A percentile compares a stretch with the other conserved stretches of the same genome.
These are phyloP conservation scores for Eimeria zaria DNA, from an alignment of 169 alveolate species.

Conservation along the genomic window DNA sequence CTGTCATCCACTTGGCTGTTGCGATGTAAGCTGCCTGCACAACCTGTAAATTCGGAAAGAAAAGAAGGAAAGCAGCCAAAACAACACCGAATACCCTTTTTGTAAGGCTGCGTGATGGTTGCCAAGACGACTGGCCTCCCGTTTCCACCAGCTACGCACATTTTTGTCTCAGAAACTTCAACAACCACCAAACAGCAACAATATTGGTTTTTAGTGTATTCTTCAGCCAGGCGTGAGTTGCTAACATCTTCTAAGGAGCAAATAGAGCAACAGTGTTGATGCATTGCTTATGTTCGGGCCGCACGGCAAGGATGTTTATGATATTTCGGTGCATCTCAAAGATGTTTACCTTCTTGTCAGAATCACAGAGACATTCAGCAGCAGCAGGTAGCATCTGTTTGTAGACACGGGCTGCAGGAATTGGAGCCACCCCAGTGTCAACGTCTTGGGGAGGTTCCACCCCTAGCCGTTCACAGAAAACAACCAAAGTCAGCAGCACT, in stretches of 20 bases:
- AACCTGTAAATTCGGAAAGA: neutral
- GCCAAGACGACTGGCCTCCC: neutral
- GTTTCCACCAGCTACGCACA: neutral
- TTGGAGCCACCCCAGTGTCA: neutral
- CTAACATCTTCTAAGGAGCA: neutral
- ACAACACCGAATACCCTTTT: neutral
- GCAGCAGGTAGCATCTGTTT: constrained; percentile 69
- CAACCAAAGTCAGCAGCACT: constrained; percentile 35
- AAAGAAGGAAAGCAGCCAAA: neutral
- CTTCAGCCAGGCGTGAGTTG: neutral
- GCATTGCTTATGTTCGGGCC: neutral
- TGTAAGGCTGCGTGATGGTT: neutral
- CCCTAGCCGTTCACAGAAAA: constrained; percentile 42
- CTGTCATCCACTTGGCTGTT: constrained; percentile 77
- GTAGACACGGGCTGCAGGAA: constrained; percentile 60
- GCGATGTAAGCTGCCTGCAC: constrained; percentile 79
- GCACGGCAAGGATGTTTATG: no score
- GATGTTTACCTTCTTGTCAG: constrained; percentile 49
- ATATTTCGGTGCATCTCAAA: neutral
- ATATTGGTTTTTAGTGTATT: neutral
- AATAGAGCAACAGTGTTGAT: neutral
- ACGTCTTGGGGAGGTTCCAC: neutral
- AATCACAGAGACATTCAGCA: constrained; percentile 63
- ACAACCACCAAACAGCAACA: neutral
- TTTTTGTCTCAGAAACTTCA: neutral